Percentiles rank a stretch among this genome's conserved stretches.
Conservation (phyloP, 495 filamentous ascomycete species). For the Physcia stellaris region DNA sequence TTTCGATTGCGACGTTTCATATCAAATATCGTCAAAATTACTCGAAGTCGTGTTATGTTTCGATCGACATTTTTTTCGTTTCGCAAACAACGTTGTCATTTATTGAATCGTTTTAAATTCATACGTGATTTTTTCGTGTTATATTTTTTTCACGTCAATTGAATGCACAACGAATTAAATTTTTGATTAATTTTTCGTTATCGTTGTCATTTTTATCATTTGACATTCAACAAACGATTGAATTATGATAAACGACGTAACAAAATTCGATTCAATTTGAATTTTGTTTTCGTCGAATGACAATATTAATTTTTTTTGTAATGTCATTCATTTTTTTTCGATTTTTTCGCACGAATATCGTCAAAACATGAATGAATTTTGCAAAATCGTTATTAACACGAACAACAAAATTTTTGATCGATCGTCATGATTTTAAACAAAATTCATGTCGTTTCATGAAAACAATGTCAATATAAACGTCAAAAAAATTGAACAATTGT, state of each 20-base stretch:
- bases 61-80: neutral
- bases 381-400: neutral
- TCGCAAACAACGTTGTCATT: neutral
- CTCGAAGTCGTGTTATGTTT: neutral
- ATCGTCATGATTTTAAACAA: no score
- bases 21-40: neutral
- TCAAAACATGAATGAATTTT: no score
- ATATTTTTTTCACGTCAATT: neutral
- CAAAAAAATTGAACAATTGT: neutral
- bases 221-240: no score
- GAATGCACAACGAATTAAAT: neutral
- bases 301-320: no score
- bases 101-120: neutral
- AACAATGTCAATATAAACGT: neutral
- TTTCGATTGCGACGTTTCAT: neutral
- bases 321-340: no score
- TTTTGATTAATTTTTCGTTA: neutral
- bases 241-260: neutral
- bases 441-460: neutral
- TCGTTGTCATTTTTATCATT: neutral
- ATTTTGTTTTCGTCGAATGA: no score
- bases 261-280: neutral
- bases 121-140: neutral
- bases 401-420: neutral
- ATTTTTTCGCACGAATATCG: no score